These are phyloP conservation scores for Hyphopichia buzzinii DNA, from an alignment of 1,139 yeast species.

Conservation along the genomic window DNA sequence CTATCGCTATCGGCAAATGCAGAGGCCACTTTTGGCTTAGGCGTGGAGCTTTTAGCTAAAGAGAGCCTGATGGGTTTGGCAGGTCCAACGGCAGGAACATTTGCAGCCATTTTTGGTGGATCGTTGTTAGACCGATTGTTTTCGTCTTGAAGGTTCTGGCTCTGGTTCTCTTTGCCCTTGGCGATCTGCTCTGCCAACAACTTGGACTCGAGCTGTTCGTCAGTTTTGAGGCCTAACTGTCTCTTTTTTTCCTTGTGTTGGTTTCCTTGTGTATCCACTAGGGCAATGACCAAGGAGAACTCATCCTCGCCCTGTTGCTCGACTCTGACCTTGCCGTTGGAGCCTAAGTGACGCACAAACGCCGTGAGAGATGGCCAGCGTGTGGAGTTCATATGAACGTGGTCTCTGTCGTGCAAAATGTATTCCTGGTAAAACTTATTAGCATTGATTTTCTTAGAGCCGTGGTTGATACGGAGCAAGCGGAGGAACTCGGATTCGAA, in stretches of 20 bases:
- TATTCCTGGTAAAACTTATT: slow-evolving; percentile 90
- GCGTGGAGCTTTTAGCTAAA: slow-evolving; percentile 3
- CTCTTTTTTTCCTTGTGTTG: slow-evolving; percentile 16
- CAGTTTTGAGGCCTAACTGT: slow-evolving; percentile 37
- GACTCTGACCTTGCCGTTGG: slow-evolving; percentile 57
- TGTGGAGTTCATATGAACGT: slow-evolving; percentile 89
- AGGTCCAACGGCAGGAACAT: no score
- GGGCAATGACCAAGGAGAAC: slow-evolving; percentile 33
- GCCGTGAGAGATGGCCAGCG: slow-evolving; percentile 70
- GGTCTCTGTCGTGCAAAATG: slow-evolving; percentile 69
- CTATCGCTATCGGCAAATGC: slow-evolving; percentile 8
- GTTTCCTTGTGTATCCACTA: slow-evolving; percentile 20
- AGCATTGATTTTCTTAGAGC: slow-evolving; percentile 76
- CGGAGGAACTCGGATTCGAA: slow-evolving; percentile 68
- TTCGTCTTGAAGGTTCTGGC: not conserved
- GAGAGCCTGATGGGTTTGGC: slow-evolving; percentile 9
- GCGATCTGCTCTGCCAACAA: slow-evolving; percentile 54
- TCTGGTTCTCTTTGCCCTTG: slow-evolving; percentile 29
- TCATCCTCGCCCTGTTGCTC: slow-evolving; percentile 38
- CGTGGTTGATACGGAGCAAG: slow-evolving; percentile 65
- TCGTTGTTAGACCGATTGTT: not conserved
- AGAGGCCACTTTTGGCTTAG: slow-evolving; percentile 3
- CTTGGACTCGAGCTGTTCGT: slow-evolving; percentile 32
- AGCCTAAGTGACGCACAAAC: slow-evolving; percentile 65
- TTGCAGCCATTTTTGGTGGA: slow-evolving; percentile 1